Conservation (phyloP, 495 filamentous ascomycete genomes). For the Talaromyces liani region DNA sequence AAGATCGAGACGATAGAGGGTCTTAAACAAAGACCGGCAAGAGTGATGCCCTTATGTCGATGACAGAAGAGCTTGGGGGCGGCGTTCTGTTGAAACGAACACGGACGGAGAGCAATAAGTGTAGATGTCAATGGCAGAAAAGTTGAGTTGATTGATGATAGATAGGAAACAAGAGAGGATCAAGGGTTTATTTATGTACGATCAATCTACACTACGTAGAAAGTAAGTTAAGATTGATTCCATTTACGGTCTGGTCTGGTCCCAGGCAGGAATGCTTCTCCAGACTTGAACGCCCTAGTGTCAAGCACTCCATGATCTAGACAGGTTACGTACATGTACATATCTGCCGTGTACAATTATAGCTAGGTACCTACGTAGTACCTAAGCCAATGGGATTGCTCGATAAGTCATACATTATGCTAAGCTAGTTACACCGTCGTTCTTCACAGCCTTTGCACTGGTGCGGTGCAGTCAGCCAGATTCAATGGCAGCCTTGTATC, state of each 20-base stretch:
- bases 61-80: neutral
- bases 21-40: neutral
- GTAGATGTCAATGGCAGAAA: neutral
- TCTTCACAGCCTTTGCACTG: neutral
- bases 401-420: neutral
- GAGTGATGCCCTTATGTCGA: neutral
- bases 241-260: conserved; percentile 1
- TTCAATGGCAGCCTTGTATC: neutral
- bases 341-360: conserved; percentile 2
- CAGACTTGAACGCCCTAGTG: conserved; percentile 2
- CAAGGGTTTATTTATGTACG: conserved; percentile 4
- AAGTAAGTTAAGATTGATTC: conserved; percentile 1
- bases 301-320: conserved; percentile 4
- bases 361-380: neutral
- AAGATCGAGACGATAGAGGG: neutral
- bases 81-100: conserved; percentile 5
- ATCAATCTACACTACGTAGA: neutral
- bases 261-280: conserved; percentile 3
- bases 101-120: neutral
- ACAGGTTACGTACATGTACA: conserved; percentile 3
- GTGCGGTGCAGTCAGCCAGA: neutral
- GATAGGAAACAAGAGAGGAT: neutral
- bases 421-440: conserved; percentile 1
- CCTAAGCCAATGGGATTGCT: neutral
- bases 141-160: neutral